Conservation (phyloP, 495 filamentous ascomycete genomes). For the Daldinia decipiens region DNA sequence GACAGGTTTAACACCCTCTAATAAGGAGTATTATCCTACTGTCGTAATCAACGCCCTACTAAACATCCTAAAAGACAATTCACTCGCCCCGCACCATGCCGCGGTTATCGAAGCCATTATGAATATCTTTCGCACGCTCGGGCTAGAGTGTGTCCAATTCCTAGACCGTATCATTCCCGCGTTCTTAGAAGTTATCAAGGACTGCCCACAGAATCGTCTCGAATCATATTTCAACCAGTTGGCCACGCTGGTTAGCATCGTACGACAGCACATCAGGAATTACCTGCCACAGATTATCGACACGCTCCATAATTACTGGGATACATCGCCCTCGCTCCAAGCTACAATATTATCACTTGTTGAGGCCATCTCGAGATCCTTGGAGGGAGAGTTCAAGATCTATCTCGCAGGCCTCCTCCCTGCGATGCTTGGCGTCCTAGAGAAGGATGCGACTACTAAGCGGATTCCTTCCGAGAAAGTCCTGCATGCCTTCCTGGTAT, state of each 20-base stretch:
- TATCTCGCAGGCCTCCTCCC: slow-evolving; percentile 90
- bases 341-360: slow-evolving; percentile 90
- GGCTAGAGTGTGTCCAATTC: slow-evolving; percentile 93
- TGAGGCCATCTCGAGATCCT: slow-evolving; percentile 88
- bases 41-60: slow-evolving; percentile 96
- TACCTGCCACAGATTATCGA: slow-evolving; percentile 85
- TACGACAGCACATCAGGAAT: slow-evolving; percentile 92
- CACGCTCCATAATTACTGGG: slow-evolving; percentile 88
- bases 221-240: slow-evolving; percentile 98
- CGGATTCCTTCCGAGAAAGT: slow-evolving; percentile 86
- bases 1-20: slow-evolving; percentile 94
- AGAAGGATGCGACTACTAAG: slow-evolving; percentile 78
- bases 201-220: slow-evolving; percentile 74
- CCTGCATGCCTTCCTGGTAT: slow-evolving; percentile 92
- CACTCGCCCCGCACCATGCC: slow-evolving; percentile 87
- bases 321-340: slow-evolving; percentile 76
- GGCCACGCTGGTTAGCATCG: slow-evolving; percentile 90
- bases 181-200: slow-evolving; percentile 85
- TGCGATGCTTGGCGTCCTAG: slow-evolving; percentile 91
- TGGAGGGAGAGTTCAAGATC: slow-evolving; percentile 97
- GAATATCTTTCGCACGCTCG: slow-evolving; percentile 96
- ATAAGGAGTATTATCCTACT: slow-evolving; percentile 97
- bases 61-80: slow-evolving; percentile 88
- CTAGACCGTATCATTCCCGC: slow-evolving; percentile 92
- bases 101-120: slow-evolving; percentile 98